Conservation (phyloP, 768 basidiomycete species). For the Panellus pusillus region DNA sequence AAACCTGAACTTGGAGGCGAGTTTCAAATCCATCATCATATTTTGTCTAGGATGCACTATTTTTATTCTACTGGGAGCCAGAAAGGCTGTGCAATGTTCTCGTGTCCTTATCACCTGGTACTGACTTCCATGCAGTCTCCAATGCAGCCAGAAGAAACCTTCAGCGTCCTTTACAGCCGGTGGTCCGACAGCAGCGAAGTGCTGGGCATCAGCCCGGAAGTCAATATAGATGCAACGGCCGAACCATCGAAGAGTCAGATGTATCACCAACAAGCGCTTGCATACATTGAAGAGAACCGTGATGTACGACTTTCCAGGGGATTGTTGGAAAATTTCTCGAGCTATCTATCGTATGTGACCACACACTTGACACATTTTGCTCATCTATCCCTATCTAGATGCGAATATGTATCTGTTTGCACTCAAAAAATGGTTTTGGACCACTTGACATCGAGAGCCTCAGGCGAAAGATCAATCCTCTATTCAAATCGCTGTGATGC, state of each 20-base stretch:
- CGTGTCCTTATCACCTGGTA: too few species aligned
- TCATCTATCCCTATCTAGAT: background rate
- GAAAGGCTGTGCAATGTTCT: too few species aligned
- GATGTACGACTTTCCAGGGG: background rate
- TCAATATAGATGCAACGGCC: background rate
- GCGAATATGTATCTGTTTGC: background rate
- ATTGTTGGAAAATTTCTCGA: background rate
- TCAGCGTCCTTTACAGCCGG: background rate
- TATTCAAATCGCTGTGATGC: too few species aligned
- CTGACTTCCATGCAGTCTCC: too few species aligned
- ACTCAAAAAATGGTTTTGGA: background rate
- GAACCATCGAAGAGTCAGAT: background rate
- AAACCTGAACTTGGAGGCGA: too few species aligned
- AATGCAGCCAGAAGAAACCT: too few species aligned
- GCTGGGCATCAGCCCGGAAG: background rate
- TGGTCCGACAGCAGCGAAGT: background rate
- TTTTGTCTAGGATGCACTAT: too few species aligned
- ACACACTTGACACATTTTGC: background rate
- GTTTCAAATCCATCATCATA: too few species aligned
- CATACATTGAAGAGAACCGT: background rate
- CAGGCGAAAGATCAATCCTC: too few species aligned
- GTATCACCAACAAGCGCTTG: background rate
- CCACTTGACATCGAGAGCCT: too few species aligned
- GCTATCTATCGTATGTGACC: background rate
- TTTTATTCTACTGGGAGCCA: too few species aligned